A percentile compares a stretch with the other conserved stretches of the same genome.
phyloP scores from a whole-genome alignment of 257 asterid genomes.

The Salvia miltiorrhiza region DNA sequence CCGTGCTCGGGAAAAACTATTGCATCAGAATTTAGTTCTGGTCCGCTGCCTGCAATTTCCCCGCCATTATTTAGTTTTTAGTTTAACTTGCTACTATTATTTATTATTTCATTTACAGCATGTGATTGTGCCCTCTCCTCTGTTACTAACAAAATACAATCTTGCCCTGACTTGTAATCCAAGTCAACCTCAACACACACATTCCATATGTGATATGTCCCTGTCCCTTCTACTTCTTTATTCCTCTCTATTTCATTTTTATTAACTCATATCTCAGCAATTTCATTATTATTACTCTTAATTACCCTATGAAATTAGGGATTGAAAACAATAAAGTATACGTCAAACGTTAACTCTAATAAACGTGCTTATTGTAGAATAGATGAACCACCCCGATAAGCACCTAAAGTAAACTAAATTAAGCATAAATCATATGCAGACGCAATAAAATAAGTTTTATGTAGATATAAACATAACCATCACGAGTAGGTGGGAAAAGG shows the following conservation, averaged over 20 bases:
- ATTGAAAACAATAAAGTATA: no score
- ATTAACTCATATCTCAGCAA: no score
- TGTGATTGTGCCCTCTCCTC: not conserved
- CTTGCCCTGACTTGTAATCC: not conserved
- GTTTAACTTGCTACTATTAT: not conserved
- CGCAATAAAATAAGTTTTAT: not conserved
- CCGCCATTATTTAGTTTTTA: not conserved
- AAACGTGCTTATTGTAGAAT: not conserved
- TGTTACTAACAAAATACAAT: not conserved
- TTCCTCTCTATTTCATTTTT: not conserved
- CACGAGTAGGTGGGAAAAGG: not conserved
- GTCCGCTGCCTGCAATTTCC: not conserved
- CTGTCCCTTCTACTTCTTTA: not conserved
- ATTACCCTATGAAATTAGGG: no score
- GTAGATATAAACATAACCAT: not conserved
- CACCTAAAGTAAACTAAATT: not conserved
- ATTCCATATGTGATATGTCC: not conserved
- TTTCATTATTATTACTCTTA: no score
- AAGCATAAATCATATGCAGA: not conserved
- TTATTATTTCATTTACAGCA: not conserved
- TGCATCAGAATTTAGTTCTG: not conserved
- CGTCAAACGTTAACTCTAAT: no score
- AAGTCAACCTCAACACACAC: slow-evolving; percentile 15
- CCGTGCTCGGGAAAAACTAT: not conserved
- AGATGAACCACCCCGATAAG: not conserved